Conservation (phyloP, 768 basidiomycete species). For the Psilocybe cyanescens region DNA sequence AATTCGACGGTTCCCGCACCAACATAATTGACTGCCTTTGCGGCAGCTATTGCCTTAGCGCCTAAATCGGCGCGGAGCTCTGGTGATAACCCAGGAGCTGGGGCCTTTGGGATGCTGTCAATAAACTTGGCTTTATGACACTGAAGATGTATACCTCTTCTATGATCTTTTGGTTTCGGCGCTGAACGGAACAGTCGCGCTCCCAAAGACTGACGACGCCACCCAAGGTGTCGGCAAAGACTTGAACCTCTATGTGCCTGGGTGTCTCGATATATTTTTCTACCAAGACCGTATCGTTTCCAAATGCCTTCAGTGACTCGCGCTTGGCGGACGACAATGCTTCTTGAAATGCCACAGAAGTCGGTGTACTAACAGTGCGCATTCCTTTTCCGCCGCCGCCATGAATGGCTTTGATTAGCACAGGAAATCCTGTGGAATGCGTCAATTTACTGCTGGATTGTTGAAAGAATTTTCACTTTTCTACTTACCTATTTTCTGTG, state of each 20-base stretch:
- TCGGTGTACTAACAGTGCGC: slow-evolving; percentile 69
- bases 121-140: neutral
- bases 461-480: neutral
- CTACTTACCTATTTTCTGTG: slow-evolving; percentile 65
- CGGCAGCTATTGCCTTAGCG: slow-evolving; percentile 90
- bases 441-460: neutral
- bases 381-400: slow-evolving; percentile 97
- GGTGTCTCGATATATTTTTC: slow-evolving; percentile 90
- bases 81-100: slow-evolving; percentile 83
- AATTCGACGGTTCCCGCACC: slow-evolving; percentile 97
- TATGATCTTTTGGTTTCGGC: slow-evolving; percentile 95
- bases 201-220: slow-evolving; percentile 94
- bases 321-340: slow-evolving; percentile 87
- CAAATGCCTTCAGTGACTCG: slow-evolving; percentile 87
- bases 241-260: slow-evolving; percentile 92
- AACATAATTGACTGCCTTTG: slow-evolving; percentile 88
- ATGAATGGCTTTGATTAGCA: slow-evolving; percentile 95
- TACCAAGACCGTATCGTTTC: slow-evolving; percentile 83
- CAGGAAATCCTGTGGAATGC: slow-evolving; percentile 69
- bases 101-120: slow-evolving; percentile 56
- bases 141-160: slow-evolving; percentile 63
- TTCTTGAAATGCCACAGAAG: slow-evolving; percentile 73
- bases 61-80: slow-evolving; percentile 83
- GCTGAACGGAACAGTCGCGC: slow-evolving; percentile 89
- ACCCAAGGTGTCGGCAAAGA: slow-evolving; percentile 86